Percentiles rank a stretch among this genome's conserved stretches.
phyloP scores from a whole-genome alignment of 176 grass and related monocot species.

The Oryza glumipatula region DNA sequence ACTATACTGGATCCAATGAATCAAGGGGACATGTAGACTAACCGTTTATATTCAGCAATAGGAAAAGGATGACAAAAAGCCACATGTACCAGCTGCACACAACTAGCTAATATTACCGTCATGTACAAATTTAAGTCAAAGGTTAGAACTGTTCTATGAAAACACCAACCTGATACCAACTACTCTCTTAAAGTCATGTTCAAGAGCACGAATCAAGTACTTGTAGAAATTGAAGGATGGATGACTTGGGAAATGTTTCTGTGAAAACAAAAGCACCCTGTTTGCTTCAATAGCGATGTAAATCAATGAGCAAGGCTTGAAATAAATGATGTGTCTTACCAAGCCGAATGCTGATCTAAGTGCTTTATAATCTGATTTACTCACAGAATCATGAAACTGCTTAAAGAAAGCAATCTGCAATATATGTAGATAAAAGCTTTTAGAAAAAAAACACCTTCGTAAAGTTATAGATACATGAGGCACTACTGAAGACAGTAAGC shows the following conservation, averaged over 20 bases:
- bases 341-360: slow-evolving; percentile 81
- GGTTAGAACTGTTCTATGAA: slow-evolving; percentile 22
- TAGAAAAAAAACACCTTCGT: background rate
- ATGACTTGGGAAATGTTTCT: slow-evolving; percentile 47
- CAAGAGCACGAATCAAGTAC: slow-evolving; percentile 67
- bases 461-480: slow-evolving; percentile 22
- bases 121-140: slow-evolving; percentile 26
- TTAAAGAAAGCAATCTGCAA: slow-evolving; percentile 82
- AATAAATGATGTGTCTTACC: slow-evolving; percentile 48
- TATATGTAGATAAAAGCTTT: slow-evolving; percentile 1
- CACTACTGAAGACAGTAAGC: background rate
- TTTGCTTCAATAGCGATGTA: slow-evolving; percentile 17
- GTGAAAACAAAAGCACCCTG: slow-evolving; percentile 31
- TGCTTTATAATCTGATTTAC: slow-evolving; percentile 82
- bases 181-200: slow-evolving; percentile 90
- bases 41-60: slow-evolving; percentile 91
- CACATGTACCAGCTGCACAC: slow-evolving; percentile 86
- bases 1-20: background rate
- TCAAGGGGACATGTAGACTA: slow-evolving; percentile 20
- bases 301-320: slow-evolving; percentile 30
- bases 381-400: slow-evolving; percentile 85
- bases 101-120: slow-evolving; percentile 27
- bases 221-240: slow-evolving; percentile 75
- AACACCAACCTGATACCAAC: slow-evolving; percentile 80
- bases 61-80: slow-evolving; percentile 84